Conservation (phyloP, 441 rosid species). For the Raphanus hybrid region DNA sequence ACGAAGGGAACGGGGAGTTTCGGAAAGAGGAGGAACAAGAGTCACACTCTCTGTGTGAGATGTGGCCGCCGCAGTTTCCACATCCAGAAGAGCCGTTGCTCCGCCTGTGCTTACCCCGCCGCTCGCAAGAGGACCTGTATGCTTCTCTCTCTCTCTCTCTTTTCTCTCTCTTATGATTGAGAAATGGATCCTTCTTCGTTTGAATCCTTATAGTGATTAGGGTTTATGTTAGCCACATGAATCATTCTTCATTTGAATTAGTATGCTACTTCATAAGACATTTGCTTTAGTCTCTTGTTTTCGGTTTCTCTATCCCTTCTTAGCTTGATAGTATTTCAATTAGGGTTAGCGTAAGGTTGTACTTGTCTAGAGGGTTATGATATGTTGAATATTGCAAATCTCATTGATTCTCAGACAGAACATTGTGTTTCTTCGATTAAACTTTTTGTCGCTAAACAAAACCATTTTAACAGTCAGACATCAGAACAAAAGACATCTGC, state of each 20-base stretch:
- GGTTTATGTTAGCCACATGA: background rate
- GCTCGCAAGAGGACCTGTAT: conserved; percentile 88
- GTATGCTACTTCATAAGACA: background rate
- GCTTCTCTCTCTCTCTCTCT: conserved; percentile 7
- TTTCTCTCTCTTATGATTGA: background rate
- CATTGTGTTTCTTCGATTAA: no score
- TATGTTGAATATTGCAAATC: no score
- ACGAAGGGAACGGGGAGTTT: conserved; percentile 96
- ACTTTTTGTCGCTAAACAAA: no score
- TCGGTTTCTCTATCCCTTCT: background rate
- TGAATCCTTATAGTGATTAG: background rate
- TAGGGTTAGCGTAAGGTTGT: no score
- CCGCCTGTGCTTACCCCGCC: conserved; percentile 87
- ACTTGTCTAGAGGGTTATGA: no score
- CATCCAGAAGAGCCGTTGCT: conserved; percentile 93
- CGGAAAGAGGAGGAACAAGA: conserved; percentile 96
- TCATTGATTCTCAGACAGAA: no score
- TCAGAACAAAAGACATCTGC: no score
- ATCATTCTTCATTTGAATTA: background rate
- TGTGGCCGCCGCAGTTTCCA: conserved; percentile 97
- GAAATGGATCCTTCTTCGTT: background rate
- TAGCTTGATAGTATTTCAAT: no score
- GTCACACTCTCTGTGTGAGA: conserved; percentile 91
- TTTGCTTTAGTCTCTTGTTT: background rate
- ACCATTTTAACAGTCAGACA: no score